Percentiles rank a stretch among this genome's conserved stretches.
phyloP scores from a whole-genome alignment of 257 asterid species.

The Nicotiana obtusifolia region DNA sequence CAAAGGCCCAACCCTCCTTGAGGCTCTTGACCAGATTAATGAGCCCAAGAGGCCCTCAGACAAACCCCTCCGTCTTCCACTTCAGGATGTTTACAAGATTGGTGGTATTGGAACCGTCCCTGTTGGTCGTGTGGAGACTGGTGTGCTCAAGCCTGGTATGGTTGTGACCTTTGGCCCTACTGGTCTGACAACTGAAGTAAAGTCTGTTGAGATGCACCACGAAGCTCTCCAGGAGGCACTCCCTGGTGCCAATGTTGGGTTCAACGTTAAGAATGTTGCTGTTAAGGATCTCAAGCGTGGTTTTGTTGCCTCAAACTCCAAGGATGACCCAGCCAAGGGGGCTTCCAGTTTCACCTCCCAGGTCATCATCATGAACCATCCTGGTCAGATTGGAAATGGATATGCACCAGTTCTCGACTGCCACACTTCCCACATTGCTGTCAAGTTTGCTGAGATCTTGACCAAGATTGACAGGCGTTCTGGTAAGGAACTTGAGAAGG shows the following conservation, averaged over 20 bases:
- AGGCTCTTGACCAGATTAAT: constrained; percentile 2
- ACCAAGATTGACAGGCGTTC: constrained; percentile 9
- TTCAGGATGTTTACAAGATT: constrained; percentile 7
- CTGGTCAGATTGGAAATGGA: constrained; percentile 4
- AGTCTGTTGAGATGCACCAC: neutral
- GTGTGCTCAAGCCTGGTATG: constrained; percentile 6
- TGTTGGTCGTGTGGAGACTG: neutral
- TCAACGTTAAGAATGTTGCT: constrained; percentile 2
- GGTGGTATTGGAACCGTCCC: constrained; percentile 6
- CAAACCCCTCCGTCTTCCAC: neutral
- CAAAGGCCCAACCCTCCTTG: constrained; percentile 5
- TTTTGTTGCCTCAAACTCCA: constrained; percentile 2
- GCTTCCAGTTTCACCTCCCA: neutral
- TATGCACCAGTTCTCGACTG: neutral
- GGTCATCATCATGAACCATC: constrained; percentile 11
- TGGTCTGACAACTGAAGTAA: constrained; percentile 4
- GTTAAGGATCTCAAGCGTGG: constrained; percentile 5
- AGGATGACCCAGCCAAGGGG: constrained; percentile 6
- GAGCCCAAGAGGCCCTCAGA: constrained; percentile 3
- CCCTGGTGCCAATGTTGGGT: constrained; percentile 4
- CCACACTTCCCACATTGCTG: constrained; percentile 10
- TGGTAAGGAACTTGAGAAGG: constrained; percentile 6
- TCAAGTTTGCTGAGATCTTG: constrained; percentile 3
- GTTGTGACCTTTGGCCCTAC: neutral
- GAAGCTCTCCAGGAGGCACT: neutral